phyloP scores from a whole-genome alignment of 75 land plant species.

The Isoetes taiwanensis region DNA sequence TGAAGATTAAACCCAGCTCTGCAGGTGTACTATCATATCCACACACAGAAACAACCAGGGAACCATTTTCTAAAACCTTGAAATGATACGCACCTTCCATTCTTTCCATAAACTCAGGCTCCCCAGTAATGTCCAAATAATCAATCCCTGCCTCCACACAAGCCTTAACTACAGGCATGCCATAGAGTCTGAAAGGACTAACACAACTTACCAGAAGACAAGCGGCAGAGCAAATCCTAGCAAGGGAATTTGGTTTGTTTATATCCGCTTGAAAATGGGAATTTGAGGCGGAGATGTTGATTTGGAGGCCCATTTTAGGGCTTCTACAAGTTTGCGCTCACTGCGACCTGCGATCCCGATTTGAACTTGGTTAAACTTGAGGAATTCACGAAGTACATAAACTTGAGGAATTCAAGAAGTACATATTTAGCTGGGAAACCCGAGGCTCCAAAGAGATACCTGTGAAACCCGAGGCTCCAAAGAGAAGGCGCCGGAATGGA shows the following conservation, averaged over 20 bases:
- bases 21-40: constrained; percentile 91
- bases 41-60: constrained; percentile 73
- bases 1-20: constrained; percentile 66
- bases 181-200: constrained; percentile 71
- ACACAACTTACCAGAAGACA: constrained; percentile 55
- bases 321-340: constrained; percentile 28
- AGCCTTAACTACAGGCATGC: constrained; percentile 75
- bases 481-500: too few relatives aligned
- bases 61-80: constrained; percentile 37
- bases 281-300: constrained; percentile 22
- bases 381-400: constrained; percentile 22
- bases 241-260: constrained; percentile 26
- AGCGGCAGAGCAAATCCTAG: constrained; percentile 23
- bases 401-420: constrained; percentile 55
- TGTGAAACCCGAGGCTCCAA: too few relatives aligned
- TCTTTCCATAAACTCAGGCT: constrained; percentile 95
- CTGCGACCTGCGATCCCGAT: constrained; percentile 78
- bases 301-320: constrained; percentile 60
- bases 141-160: constrained; percentile 74
- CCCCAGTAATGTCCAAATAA: constrained; percentile 84
- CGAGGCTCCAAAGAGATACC: constrained; percentile 85
- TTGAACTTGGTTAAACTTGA: too few relatives aligned
- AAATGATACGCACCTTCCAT: constrained; percentile 55
- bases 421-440: constrained; percentile 94
- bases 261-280: constrained; percentile 48